Conservation (phyloP, 192 early-diverging fungal species). For the Haplosporangium gracile region DNA sequence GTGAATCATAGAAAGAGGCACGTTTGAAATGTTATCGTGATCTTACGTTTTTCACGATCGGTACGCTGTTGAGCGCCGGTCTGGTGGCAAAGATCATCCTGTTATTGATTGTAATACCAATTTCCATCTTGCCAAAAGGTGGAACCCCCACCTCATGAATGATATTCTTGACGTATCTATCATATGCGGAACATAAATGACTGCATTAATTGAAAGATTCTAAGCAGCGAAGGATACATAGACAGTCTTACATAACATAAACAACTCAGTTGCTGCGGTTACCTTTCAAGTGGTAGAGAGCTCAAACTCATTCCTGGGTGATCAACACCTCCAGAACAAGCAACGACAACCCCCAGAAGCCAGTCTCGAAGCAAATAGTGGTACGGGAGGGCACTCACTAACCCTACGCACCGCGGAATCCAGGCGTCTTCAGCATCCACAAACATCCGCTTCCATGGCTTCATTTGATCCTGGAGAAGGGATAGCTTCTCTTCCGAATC, state of each 20-base stretch:
- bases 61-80: slow-evolving; percentile 83
- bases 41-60: slow-evolving; percentile 83
- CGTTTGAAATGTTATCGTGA: background rate
- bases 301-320: slow-evolving; percentile 45
- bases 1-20: background rate
- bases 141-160: slow-evolving; percentile 81
- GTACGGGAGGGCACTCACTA: slow-evolving; percentile 81
- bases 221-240: background rate
- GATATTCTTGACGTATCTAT: slow-evolving; percentile 75
- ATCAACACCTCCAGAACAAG: slow-evolving; percentile 67
- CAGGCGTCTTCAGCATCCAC: slow-evolving; percentile 74
- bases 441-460: slow-evolving; percentile 67
- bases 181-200: background rate
- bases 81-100: slow-evolving; percentile 72
- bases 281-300: slow-evolving; percentile 71
- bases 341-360: slow-evolving; percentile 72
- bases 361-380: slow-evolving; percentile 82
- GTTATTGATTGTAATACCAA: slow-evolving; percentile 75
- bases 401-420: slow-evolving; percentile 75
- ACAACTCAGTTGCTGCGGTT: background rate
- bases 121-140: slow-evolving; percentile 84
- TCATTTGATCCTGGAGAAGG: slow-evolving; percentile 73
- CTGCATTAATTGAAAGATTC: background rate
- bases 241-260: background rate
- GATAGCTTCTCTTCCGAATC: slow-evolving; percentile 79